These are phyloP conservation scores for Trametes gibbosa DNA, from an alignment of 768 basidiomycete genomes.

Conservation along the genomic window DNA sequence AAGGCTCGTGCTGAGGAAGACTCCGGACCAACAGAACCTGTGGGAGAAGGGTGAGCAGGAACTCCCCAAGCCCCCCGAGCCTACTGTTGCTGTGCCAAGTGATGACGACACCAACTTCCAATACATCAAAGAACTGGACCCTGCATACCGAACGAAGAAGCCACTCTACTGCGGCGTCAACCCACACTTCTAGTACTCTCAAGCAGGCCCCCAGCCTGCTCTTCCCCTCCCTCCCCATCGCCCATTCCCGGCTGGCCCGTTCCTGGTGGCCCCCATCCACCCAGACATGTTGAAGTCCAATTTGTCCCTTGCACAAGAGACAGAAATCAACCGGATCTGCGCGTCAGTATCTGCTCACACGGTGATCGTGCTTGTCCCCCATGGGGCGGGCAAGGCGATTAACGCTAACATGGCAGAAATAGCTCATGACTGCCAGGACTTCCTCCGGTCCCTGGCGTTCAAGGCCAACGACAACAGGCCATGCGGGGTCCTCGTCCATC, in stretches of 20 bases:
- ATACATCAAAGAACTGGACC: too few species aligned
- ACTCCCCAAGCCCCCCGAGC: too few species aligned
- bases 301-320: background rate
- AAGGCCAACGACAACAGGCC: background rate
- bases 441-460: background rate
- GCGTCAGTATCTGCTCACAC: background rate
- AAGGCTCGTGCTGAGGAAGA: too few species aligned
- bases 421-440: background rate
- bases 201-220: background rate
- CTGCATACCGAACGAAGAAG: too few species aligned
- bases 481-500: background rate
- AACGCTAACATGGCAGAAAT: background rate
- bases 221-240: background rate
- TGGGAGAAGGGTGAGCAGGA: too few species aligned
- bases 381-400: background rate
- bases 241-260: constrained; percentile 1
- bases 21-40: too few species aligned
- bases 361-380: background rate
- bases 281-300: background rate
- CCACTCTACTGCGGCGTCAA: too few species aligned
- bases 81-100: too few species aligned
- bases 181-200: background rate
- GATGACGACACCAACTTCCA: too few species aligned
- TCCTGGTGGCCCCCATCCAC: background rate
- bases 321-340: background rate